A percentile compares a stretch with the other conserved stretches of the same genome.
These are phyloP conservation scores for Gyrodon lividus DNA, from an alignment of 768 basidiomycete genomes.

Conservation along the genomic window DNA sequence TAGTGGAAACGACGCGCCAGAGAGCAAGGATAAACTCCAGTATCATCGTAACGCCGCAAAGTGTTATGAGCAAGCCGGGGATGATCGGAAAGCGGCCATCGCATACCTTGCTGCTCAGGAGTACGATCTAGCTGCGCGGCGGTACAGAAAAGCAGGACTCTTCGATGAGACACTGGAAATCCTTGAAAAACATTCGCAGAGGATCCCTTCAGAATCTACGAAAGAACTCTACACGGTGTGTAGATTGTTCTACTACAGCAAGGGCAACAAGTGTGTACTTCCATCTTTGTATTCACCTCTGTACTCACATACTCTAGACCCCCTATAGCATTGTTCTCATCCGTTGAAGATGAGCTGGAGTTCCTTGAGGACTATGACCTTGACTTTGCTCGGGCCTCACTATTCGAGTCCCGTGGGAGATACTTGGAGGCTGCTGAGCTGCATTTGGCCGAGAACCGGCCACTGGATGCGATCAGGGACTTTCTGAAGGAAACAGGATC, in stretches of 20 bases:
- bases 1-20: conserved; percentile 36
- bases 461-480: conserved; percentile 45
- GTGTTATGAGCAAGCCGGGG: conserved; percentile 43
- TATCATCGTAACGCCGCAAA: conserved; percentile 47
- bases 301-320: conserved; percentile 34
- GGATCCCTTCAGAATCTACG: conserved; percentile 33
- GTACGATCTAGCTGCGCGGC: conserved; percentile 42
- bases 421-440: conserved; percentile 52
- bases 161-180: conserved; percentile 56
- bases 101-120: conserved; percentile 42
- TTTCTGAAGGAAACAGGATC: conserved; percentile 37
- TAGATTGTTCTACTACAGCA: conserved; percentile 44
- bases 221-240: conserved; percentile 44
- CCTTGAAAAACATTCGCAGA: conserved; percentile 33
- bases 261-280: conserved; percentile 19
- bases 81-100: conserved; percentile 43
- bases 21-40: conserved; percentile 26
- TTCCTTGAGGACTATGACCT: conserved; percentile 57
- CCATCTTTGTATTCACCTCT: background rate
- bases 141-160: conserved; percentile 47
- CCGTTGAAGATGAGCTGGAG: conserved; percentile 51
- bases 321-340: conserved; percentile 48
- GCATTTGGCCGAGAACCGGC: conserved; percentile 47
- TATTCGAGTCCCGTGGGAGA: conserved; percentile 44
- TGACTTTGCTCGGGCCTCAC: conserved; percentile 43